Evolutionary conservation across 2,329 filamentous ascomycete species (phyloP).

Genomic region (Albifimbria verrucaria): DNA sequence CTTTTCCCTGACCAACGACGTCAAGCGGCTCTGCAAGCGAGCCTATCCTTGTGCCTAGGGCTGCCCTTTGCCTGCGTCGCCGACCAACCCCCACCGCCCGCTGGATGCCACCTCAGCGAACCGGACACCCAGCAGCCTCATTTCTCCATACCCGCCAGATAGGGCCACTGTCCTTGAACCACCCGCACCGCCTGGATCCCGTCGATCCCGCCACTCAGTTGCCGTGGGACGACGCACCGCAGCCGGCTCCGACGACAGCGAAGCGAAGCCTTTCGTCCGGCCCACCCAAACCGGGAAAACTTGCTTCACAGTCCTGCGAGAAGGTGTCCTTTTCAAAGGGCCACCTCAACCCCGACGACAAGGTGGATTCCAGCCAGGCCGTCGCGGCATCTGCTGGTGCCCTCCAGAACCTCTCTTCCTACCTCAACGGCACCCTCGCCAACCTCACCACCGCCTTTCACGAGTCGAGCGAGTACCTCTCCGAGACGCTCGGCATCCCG

Average conservation of each 20-base stretch:
- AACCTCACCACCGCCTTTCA: constrained; percentile 46
- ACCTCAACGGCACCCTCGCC: constrained; percentile 50
- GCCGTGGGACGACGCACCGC: neutral
- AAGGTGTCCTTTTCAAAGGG: constrained; percentile 33
- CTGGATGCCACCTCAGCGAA: neutral
- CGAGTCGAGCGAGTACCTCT: constrained; percentile 50
- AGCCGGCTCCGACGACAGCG: too few relatives aligned
- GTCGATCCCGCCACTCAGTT: neutral
- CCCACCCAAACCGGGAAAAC: neutral
- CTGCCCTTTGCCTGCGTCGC: neutral
- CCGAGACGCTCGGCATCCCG: constrained; percentile 46
- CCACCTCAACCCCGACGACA: constrained; percentile 41
- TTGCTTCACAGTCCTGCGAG: neutral
- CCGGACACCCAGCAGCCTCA: neutral
- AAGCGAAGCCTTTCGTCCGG: neutral
- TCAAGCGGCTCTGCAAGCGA: constrained; percentile 1
- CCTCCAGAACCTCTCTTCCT: constrained; percentile 57
- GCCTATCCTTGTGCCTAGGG: neutral
- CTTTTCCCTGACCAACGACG: constrained; percentile 2
- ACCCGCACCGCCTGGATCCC: neutral
- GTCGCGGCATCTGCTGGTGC: constrained; percentile 61
- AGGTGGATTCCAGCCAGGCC: constrained; percentile 60
- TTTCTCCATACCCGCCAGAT: neutral
- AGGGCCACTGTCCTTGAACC: neutral
- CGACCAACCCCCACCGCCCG: neutral